Conservation (phyloP, 768 basidiomycete genomes). For the Hericium erinaceus region DNA sequence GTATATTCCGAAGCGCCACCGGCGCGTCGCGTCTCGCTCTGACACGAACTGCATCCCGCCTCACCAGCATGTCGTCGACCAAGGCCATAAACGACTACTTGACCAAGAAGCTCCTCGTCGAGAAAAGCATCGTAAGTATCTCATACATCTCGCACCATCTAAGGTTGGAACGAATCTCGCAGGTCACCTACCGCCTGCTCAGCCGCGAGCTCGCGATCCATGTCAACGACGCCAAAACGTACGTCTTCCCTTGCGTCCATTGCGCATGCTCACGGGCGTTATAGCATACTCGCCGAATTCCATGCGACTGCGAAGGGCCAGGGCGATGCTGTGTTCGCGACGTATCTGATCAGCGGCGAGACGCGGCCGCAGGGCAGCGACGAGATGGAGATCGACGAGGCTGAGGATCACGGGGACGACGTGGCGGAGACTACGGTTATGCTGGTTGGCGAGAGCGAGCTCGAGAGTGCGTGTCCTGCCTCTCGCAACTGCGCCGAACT, state of each 20-base stretch:
- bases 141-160: background rate
- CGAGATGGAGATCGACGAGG: conserved; percentile 28
- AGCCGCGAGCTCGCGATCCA: conserved; percentile 64
- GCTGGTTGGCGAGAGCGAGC: conserved; percentile 51
- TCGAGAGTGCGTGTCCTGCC: conserved; percentile 45
- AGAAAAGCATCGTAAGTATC: background rate
- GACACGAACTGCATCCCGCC: background rate
- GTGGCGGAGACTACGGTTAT: conserved; percentile 40
- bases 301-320: conserved; percentile 32
- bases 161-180: background rate
- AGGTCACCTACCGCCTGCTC: conserved; percentile 77
- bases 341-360: conserved; percentile 63
- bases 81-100: background rate
- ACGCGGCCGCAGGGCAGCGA: conserved; percentile 11
- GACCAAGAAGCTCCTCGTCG: background rate
- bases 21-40: too few relatives aligned
- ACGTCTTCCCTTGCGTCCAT: conserved; percentile 10
- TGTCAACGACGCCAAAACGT: conserved; percentile 78
- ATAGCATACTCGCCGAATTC: conserved; percentile 57
- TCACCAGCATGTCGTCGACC: background rate
- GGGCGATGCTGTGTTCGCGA: conserved; percentile 44
- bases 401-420: conserved; percentile 31
- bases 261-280: background rate
- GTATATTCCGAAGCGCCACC: too few relatives aligned
- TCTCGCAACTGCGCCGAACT: background rate